Evolutionary conservation across 768 basidiomycete species (phyloP).

Genomic region (Pleurotus djamor): DNA sequence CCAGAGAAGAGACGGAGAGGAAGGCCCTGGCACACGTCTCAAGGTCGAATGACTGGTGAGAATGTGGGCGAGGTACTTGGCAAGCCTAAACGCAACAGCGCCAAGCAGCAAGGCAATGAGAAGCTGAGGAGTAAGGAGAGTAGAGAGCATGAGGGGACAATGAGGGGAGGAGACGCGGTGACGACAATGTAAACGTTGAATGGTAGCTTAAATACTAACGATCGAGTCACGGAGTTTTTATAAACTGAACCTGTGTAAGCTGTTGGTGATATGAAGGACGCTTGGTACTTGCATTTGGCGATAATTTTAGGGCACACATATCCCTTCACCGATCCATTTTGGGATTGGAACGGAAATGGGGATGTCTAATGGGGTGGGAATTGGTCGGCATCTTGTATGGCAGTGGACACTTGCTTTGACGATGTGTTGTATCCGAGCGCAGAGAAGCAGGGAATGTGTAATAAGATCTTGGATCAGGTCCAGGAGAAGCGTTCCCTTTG

Average conservation of each 20-base stretch:
- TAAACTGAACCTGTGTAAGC: background rate
- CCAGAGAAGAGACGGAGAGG: slow-evolving; percentile 49
- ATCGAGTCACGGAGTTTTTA: background rate
- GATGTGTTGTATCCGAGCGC: background rate
- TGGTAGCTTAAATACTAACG: background rate
- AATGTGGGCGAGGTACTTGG: slow-evolving; percentile 30
- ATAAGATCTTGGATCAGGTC: background rate
- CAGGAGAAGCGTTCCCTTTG: background rate
- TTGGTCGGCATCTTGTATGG: slow-evolving; percentile 1
- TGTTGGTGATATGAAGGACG: background rate
- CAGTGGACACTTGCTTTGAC: background rate
- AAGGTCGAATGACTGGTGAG: slow-evolving; percentile 30
- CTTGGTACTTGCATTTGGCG: background rate
- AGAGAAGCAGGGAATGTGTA: background rate
- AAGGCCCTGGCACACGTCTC: slow-evolving; percentile 51
- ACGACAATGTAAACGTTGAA: background rate
- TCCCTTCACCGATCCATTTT: background rate
- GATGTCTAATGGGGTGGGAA: background rate
- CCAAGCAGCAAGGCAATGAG: slow-evolving; percentile 17
- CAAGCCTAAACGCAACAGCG: slow-evolving; percentile 24
- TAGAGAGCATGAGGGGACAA: slow-evolving; percentile 18
- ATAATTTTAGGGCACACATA: background rate
- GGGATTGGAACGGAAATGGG: background rate
- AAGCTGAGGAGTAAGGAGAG: slow-evolving; percentile 11
- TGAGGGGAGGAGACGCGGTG: background rate